These are phyloP conservation scores for Diplotaxis tenuifolia DNA, from an alignment of 345 rosid genomes.

Conservation along the genomic window DNA sequence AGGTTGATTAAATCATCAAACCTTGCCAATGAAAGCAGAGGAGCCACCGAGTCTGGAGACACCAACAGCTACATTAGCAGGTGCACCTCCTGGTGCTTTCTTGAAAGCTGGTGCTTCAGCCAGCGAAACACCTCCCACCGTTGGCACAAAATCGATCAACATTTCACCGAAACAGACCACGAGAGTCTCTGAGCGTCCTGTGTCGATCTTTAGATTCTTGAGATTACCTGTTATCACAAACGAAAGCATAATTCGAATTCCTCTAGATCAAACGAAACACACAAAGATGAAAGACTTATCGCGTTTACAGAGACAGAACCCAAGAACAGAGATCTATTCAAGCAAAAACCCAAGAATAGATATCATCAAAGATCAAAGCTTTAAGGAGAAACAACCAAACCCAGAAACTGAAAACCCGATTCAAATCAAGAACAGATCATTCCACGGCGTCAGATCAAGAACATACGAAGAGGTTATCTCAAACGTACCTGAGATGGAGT, in stretches of 20 bases:
- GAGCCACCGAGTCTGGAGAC: constrained; percentile 87
- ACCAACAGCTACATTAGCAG: constrained; percentile 97
- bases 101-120: constrained; percentile 97
- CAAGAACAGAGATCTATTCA: constrained; percentile 25
- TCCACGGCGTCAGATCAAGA: constrained; percentile 20
- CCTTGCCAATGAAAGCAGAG: constrained; percentile 97
- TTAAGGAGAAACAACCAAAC: constrained; percentile 18
- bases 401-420: constrained; percentile 18
- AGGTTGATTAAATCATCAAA: constrained; percentile 15
- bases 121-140: constrained; percentile 79
- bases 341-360: constrained; percentile 4
- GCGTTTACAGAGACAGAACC: not conserved
- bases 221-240: constrained; percentile 36
- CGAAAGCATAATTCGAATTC: not conserved
- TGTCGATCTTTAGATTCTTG: constrained; percentile 32
- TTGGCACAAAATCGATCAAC: constrained; percentile 96
- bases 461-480: constrained; percentile 1
- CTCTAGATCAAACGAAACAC: not conserved
- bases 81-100: constrained; percentile 99
- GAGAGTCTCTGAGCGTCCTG: constrained; percentile 35
- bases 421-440: constrained; percentile 17
- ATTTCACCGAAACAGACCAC: constrained; percentile 95
- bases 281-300: constrained; percentile 1
- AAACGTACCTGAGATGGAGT: constrained; percentile 43
- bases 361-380: constrained; percentile 30